phyloP scores from a whole-genome alignment of 73 alveolate species.

The Tetrahymena elliotti region DNA sequence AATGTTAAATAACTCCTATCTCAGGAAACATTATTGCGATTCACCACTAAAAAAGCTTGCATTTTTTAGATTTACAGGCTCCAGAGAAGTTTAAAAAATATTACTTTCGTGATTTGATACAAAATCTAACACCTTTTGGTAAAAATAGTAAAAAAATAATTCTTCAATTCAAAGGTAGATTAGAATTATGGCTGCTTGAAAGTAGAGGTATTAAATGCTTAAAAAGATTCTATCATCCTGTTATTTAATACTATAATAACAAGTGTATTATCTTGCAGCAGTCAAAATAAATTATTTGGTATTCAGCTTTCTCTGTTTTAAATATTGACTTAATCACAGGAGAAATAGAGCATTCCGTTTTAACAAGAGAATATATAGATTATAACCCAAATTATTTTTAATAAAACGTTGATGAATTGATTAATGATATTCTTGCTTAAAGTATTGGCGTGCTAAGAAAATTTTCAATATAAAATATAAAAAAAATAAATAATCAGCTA shows the following conservation, averaged over 20 bases:
- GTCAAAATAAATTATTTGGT: not conserved
- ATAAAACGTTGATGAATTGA: not conserved
- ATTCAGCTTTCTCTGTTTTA: not conserved
- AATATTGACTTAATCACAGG: not conserved
- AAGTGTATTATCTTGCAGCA: not conserved
- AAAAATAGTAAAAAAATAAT: not conserved
- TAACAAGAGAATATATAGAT: not conserved
- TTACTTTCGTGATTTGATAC: not conserved
- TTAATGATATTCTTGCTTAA: not conserved
- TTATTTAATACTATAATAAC: not conserved
- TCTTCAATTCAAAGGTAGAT: not conserved
- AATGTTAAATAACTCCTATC: not conserved
- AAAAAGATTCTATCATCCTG: not conserved
- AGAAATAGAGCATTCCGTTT: not conserved
- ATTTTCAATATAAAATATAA: not conserved
- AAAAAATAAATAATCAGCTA: not conserved
- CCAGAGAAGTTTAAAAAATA: not conserved
- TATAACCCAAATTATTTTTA: not conserved
- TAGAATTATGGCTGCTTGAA: not conserved
- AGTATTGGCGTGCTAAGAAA: not conserved
- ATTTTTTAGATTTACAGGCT: not conserved
- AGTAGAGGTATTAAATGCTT: not conserved
- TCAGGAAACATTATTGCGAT: not conserved
- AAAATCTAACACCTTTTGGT: not conserved
- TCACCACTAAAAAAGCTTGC: not conserved